A percentile compares a stretch with the other conserved stretches of the same genome.
These are phyloP conservation scores for Aureobasidium melanogenum DNA, from an alignment of 2,329 filamentous ascomycete species.

Conservation along the genomic window DNA sequence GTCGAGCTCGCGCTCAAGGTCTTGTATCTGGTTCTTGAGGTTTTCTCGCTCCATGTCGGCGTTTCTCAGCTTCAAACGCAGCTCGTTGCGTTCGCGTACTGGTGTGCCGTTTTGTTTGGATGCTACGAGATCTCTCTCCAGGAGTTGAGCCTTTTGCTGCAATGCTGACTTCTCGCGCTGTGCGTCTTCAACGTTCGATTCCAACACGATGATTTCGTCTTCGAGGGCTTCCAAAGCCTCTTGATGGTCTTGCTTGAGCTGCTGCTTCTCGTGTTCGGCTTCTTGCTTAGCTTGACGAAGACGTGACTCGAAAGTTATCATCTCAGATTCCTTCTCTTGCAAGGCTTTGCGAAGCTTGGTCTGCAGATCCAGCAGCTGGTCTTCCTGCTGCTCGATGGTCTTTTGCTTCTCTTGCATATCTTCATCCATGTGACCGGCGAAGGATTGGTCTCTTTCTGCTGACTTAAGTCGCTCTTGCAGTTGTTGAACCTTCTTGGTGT, in stretches of 20 bases:
- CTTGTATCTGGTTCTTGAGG: constrained; percentile 26
- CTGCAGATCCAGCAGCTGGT: constrained; percentile 13
- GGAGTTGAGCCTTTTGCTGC: constrained; percentile 46
- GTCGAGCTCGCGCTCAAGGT: constrained; percentile 28
- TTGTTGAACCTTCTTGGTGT: constrained; percentile 20
- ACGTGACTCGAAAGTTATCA: not conserved
- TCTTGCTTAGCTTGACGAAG: not conserved
- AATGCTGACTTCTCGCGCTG: constrained; percentile 46
- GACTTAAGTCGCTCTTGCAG: constrained; percentile 13
- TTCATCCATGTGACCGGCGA: constrained; percentile 13
- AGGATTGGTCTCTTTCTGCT: constrained; percentile 13
- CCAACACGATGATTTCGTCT: constrained; percentile 44
- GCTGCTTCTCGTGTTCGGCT: constrained; percentile 21
- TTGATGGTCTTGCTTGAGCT: constrained; percentile 31
- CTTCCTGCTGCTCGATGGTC: constrained; percentile 13
- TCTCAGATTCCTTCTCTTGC: constrained; percentile 13
- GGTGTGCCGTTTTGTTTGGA: constrained; percentile 31
- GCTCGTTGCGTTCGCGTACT: constrained; percentile 27
- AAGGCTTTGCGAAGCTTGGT: constrained; percentile 13
- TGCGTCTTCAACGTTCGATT: constrained; percentile 34
- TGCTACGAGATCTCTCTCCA: constrained; percentile 26
- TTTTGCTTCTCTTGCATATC: constrained; percentile 12
- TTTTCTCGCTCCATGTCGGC: constrained; percentile 24
- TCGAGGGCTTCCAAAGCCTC: constrained; percentile 42
- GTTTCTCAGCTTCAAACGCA: constrained; percentile 23